These are phyloP conservation scores for Paraglomus brasilianum DNA, from an alignment of 192 early-diverging fungal genomes.

Conservation along the genomic window DNA sequence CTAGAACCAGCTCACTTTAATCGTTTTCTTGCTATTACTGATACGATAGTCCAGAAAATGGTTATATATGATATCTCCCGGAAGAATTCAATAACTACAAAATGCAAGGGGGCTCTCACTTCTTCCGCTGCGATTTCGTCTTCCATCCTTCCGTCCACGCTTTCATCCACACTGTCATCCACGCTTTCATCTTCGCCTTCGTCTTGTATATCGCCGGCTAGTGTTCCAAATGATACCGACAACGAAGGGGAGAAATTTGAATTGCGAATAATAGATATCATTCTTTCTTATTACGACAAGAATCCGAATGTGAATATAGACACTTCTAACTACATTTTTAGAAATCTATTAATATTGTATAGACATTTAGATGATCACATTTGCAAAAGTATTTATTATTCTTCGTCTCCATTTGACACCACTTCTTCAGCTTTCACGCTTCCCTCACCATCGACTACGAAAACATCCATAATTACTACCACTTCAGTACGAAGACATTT, in stretches of 20 bases:
- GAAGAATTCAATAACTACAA: constrained; percentile 36
- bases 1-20: constrained; percentile 38
- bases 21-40: constrained; percentile 38
- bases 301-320: constrained; percentile 43
- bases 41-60: constrained; percentile 47
- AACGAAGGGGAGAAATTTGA: constrained; percentile 37
- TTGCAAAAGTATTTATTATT: constrained; percentile 23
- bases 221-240: background rate
- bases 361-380: constrained; percentile 37
- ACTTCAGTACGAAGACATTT: constrained; percentile 35
- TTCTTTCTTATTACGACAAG: constrained; percentile 43
- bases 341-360: constrained; percentile 37
- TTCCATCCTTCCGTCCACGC: no score
- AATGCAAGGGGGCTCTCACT: constrained; percentile 36
- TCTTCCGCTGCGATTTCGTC: background rate
- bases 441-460: background rate
- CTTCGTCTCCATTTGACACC: constrained; percentile 5
- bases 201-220: no score
- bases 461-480: constrained; percentile 31
- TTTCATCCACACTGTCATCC: no score
- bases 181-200: no score
- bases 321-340: constrained; percentile 37
- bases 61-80: constrained; percentile 43
- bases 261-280: constrained; percentile 40
- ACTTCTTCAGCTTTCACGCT: constrained; percentile 14